Evolutionary conservation across 345 rosid genomes (phyloP), one percentile per base, ranked within the genome.

Genomic region (Cardamine resedifolia): DNA sequence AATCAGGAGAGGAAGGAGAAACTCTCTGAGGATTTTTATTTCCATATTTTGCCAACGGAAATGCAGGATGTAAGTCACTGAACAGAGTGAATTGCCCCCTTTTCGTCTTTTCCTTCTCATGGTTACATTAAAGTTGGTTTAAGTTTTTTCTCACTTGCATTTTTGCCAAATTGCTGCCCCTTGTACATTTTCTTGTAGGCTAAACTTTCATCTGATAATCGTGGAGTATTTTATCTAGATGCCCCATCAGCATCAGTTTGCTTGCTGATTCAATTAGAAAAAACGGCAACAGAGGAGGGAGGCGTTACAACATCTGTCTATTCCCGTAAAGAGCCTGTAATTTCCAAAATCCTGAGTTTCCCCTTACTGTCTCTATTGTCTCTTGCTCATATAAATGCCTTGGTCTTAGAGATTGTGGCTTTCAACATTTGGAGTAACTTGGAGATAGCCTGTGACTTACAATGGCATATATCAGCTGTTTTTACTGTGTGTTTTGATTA

Each of bases 251-350:
- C 97, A 71, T 85, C 99, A 47, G 83, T 95, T 69, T 90, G 96
- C 81, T 72, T 95, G 77, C 79, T 95, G 39, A 84, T 95, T 75
- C 99, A 95, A 66, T 80, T 95, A 77, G 99, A 95, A 84, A 91
- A 88, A 82, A 87, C 96, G 73, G 96, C 92, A 36, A 81, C 99
- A 6, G 98, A 95, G 82, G 99, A 95, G 80, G 89, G 90, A 26
- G 97, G 96, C 41, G 88, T 91, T 74, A 81, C 87, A 71, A 85
- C 98, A 43, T 91, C 97, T 8, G 96, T 91, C 80, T 95, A 95
- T 84, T 95, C 98, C 71, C 99, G 99, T 66, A 95, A 95, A 88
- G 99, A 95, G 70, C 96, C 96, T 59, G 99, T 95, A 95, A 71
- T 90, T 82, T 52, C 57, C 50, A 7, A 51, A 52, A n/a, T 66